Evolutionary conservation across 1,284 basidiomycete species (phyloP).

Genomic region (Malassezia japonica): DNA sequence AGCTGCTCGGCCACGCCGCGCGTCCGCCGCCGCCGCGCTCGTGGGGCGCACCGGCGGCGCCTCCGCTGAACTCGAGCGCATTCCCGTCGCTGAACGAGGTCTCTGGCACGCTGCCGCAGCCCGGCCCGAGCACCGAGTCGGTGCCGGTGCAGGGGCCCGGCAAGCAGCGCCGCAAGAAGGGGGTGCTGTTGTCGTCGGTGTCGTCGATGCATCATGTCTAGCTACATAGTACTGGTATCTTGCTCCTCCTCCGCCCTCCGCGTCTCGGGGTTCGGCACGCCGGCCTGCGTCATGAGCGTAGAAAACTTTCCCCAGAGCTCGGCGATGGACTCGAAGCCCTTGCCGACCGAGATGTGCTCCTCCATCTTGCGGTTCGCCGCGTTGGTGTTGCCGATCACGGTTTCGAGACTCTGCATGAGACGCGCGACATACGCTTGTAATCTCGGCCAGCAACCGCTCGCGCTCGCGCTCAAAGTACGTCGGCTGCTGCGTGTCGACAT

Average conservation of each 20-base stretch:
- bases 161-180: slow-evolving; percentile 17
- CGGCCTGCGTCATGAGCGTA: slow-evolving; percentile 57
- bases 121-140: neutral
- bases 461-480: slow-evolving; percentile 67
- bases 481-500: neutral
- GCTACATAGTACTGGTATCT: slow-evolving; percentile 1
- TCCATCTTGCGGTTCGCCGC: slow-evolving; percentile 82
- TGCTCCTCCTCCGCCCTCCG: neutral
- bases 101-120: neutral
- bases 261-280: slow-evolving; percentile 18
- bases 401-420: slow-evolving; percentile 68
- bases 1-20: slow-evolving; percentile 20
- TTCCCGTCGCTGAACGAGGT: slow-evolving; percentile 7
- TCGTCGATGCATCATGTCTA: slow-evolving; percentile 16
- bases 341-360: slow-evolving; percentile 80
- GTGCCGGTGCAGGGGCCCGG: neutral
- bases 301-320: slow-evolving; percentile 75
- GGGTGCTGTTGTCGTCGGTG: slow-evolving; percentile 14
- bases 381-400: slow-evolving; percentile 73
- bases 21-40: neutral
- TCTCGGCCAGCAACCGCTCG: slow-evolving; percentile 62
- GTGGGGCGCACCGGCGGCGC: slow-evolving; percentile 3
- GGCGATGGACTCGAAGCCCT: slow-evolving; percentile 82
- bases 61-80: neutral
- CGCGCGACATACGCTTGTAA: slow-evolving; percentile 55